Base-by-base conservation (phyloP, 257 asterid species). In the Ajuga chamaepitys region DNA sequence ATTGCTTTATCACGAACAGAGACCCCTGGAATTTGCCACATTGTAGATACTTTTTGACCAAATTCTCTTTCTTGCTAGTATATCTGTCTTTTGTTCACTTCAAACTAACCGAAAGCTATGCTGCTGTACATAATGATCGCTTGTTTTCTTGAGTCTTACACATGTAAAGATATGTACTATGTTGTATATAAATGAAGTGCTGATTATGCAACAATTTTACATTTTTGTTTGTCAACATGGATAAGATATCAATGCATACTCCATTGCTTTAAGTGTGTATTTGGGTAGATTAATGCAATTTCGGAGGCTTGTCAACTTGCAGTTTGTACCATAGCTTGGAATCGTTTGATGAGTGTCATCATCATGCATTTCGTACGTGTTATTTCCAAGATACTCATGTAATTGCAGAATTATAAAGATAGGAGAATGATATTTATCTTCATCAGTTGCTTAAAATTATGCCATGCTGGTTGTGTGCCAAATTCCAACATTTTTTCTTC, bases 11-110 rank as follows among this genome's bases (percentile, higher is more conserved):
- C 86, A 30, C 83, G 79, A 69, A 82, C 82, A 3, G 96, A 85
- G 76, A 73, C 82, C 4, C 85, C 95, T 0, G 98, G 98, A 63
- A 91, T 92, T 64, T 83, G 95, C 81, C 85, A 73, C 62, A 30
- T 79, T 53, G 75, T 79, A 78, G 70, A 47, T n/a, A 14, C 55
- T 35, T 53, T 11, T 4, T 9, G 41, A 54, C 54, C 9, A 21
- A 38, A 50, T 44, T 56, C 9, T 10, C 8, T 14, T 24, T 42
- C n/a, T 61, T 9, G 14, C 17, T 4, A 30, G 4, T 30, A n/a
- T 30, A 3, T 30, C 37, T 34, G 40, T 9, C n/a, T n/a, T 41
- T 44, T 7, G 42, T 50, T 67, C 11, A 11, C n/a, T 34, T 66
- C 30, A 18, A 57, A 24, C 69, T 37, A 47, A 67, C 75, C 6